Evolutionary conservation across 345 rosid genomes (phyloP), one percentile per base, ranked within the genome.

Genomic region (Combretum micranthum): DNA sequence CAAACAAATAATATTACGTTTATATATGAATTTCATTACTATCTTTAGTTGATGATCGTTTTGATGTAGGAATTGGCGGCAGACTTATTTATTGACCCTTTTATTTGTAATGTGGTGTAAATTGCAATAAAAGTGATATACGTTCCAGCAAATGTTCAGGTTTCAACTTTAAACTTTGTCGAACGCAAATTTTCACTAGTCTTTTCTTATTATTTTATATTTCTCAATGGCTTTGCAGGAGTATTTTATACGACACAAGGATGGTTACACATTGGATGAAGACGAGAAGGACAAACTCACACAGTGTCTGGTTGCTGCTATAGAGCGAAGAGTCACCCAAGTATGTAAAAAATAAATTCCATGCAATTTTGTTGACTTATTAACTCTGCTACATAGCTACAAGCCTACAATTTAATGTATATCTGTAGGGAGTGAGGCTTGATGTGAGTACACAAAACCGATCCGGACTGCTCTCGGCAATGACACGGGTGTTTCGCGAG

Each of bases 191-290:
- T 42, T 21, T 4, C 0, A 14, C 37, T 60, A 10, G 47, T 50
- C 20, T 15, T 20, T 60, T 52, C 5, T 2, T 25, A 2, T 25
- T 25, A 25, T 25, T 25, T 25, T 25, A 2, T 25, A 25, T 25
- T n/a, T n/a, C 26, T 25, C 26, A 5, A 4, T 51, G 37, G 20
- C 17, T 42, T 67, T 51, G 49, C 85, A 93, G 89, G 97, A 93
- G 69, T 93, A 89, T 64, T 93, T 82, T 63, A 72, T 93, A 58
- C 69, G 97, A 65, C 90, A 78, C 45, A 79, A 77, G 64, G 86
- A 85, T 50, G 99, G 96, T 0, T 71, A 85, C 72, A 79, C 83
- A 22, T 58, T 82, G 73, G 80, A 80, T 42, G 84, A 86, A 20
- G 52, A 2, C 15, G 85, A 89, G 59, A 70, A 90, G 74, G 75